These are phyloP conservation scores for Eurotiales sp. DNA, from an alignment of 2,329 filamentous ascomycete species.

Conservation along the genomic window DNA sequence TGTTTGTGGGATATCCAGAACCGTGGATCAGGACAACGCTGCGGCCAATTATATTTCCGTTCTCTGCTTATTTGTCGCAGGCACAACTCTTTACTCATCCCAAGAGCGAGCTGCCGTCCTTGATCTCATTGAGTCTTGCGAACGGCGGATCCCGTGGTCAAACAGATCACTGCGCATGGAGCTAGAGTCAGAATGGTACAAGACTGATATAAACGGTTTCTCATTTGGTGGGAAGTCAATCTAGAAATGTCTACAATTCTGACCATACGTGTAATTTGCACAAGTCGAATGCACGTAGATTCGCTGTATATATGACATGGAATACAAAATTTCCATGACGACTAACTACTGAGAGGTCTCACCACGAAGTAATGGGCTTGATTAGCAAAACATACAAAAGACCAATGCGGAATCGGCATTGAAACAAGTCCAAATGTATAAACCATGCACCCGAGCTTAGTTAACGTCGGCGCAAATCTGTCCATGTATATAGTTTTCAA, in stretches of 20 bases:
- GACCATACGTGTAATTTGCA: no score
- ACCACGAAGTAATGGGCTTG: no score
- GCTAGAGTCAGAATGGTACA: conserved; percentile 24
- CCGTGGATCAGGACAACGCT: conserved; percentile 19
- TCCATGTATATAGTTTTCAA: conserved; percentile 41
- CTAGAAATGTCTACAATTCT: no score
- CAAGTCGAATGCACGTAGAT: no score
- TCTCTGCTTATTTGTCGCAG: conserved; percentile 26
- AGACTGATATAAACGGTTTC: conserved; percentile 18
- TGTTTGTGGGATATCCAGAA: conserved; percentile 26
- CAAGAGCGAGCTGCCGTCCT: conserved; percentile 22
- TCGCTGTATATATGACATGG: not conserved
- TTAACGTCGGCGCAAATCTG: no score
- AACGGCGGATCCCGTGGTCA: conserved; percentile 23
- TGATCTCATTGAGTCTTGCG: conserved; percentile 21
- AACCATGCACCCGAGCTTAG: no score
- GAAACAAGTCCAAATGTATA: no score
- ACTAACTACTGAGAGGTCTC: no score
- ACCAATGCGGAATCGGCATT: no score
- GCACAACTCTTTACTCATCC: conserved; percentile 23
- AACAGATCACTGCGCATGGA: conserved; percentile 20
- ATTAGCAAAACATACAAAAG: no score
- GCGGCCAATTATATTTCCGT: conserved; percentile 22
- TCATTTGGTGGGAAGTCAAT: not conserved
- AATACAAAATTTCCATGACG: no score